Evolutionary conservation across 306 rosid species (phyloP).

Genomic region (Gastrolobium bilobum): DNA sequence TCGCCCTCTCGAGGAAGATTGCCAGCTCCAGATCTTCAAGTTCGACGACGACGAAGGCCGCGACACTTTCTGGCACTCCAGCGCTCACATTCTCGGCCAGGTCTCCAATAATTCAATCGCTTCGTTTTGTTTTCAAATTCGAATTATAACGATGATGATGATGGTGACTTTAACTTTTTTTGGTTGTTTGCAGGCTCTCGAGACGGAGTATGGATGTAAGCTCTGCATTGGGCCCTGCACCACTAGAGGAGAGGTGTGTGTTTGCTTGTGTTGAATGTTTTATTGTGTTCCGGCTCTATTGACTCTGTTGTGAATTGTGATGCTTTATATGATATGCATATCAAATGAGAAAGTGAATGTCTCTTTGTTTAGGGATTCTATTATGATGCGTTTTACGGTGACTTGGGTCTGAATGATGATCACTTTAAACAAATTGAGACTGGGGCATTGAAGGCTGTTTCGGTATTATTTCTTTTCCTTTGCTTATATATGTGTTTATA

Average conservation of each 20-base stretch:
- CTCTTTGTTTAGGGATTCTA: conserved; percentile 82
- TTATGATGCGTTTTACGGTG: conserved; percentile 91
- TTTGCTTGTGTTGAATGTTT: background rate
- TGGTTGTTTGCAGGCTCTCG: conserved; percentile 71
- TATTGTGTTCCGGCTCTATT: background rate
- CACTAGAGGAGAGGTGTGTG: conserved; percentile 92
- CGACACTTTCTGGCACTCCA: conserved; percentile 98
- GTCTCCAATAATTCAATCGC: conserved; percentile 37
- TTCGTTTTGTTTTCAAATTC: background rate
- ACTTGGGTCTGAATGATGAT: conserved; percentile 90
- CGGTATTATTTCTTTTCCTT: conserved; percentile 60
- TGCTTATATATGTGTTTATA: conserved; percentile 11
- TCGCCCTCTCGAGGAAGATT: conserved; percentile 81
- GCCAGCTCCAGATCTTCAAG: conserved; percentile 73
- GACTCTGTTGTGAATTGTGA: background rate
- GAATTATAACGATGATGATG: background rate
- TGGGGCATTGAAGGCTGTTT: conserved; percentile 77
- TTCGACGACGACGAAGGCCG: conserved; percentile 87
- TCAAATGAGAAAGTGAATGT: conserved; percentile 5
- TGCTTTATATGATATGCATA: conserved; percentile 6
- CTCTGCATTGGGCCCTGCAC: conserved; percentile 99
- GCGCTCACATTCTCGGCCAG: conserved; percentile 99
- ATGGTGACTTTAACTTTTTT: background rate
- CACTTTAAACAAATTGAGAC: conserved; percentile 82
- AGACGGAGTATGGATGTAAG: conserved; percentile 89